Percentiles rank a stretch among this genome's conserved stretches.
Conservation (phyloP, 805 yeast genomes). For the Hermanozyma aechmeae region DNA sequence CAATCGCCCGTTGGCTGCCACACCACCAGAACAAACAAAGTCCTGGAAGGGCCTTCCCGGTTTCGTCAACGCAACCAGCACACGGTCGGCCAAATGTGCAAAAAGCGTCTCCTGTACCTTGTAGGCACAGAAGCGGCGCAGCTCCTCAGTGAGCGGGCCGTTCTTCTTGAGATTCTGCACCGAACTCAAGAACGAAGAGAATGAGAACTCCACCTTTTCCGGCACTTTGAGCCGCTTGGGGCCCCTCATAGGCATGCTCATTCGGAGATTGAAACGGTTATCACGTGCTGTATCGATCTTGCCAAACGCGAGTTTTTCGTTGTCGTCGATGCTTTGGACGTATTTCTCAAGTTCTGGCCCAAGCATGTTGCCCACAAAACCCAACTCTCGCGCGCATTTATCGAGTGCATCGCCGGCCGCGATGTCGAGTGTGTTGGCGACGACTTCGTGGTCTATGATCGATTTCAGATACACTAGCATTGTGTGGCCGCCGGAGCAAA, state of each 20-base stretch:
- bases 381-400: conserved; percentile 82
- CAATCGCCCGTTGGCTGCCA: conserved; percentile 63
- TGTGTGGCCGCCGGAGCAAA: conserved; percentile 94
- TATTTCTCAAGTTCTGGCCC: conserved; percentile 73
- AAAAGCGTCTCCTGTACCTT: conserved; percentile 60
- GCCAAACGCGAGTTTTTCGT: conserved; percentile 7
- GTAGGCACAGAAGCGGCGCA: conserved; percentile 42
- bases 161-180: conserved; percentile 24
- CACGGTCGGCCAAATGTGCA: conserved; percentile 60
- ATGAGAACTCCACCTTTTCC: conserved; percentile 44
- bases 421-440: conserved; percentile 71
- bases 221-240: conserved; percentile 21
- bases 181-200: conserved; percentile 64
- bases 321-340: conserved; percentile 23
- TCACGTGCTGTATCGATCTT: conserved; percentile 12
- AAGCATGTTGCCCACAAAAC: conserved; percentile 72
- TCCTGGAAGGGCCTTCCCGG: conserved; percentile 29
- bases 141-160: neutral
- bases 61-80: conserved; percentile 39
- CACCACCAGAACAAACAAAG: conserved; percentile 90
- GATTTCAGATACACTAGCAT: conserved; percentile 64
- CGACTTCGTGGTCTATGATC: conserved; percentile 57
- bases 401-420: conserved; percentile 94
- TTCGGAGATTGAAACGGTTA: conserved; percentile 14
- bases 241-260: conserved; percentile 23